Evolutionary conservation across 2,329 filamentous ascomycete species (phyloP), one percentile per base, ranked within the genome.

Genomic region (Gliomastix tumulicola): DNA sequence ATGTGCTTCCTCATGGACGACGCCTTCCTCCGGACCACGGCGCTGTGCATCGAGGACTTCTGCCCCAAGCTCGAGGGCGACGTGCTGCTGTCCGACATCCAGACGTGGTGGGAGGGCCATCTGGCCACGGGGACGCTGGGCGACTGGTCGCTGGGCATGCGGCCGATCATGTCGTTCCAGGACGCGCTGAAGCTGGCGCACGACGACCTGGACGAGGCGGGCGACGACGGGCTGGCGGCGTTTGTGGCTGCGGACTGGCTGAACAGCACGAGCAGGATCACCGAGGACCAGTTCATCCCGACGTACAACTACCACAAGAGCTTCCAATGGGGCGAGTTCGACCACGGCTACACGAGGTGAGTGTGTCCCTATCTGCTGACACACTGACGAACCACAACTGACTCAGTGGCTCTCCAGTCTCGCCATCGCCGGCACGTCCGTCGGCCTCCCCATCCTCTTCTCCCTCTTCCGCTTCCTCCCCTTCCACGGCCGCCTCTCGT

Each of bases 221-320:
- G 41, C 2, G 39, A 47, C 4, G 38, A 30, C 12, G 39, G 21
- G 11, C 32, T 57, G 13, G 51, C 55, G 6, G 40, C 44, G 10
- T 45, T 53, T 11, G 49, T 42, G 25, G 37, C 43, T 7, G 40
- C 43, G 2, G 38, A 46, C 7, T 49, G 52, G 1, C 43, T 63
- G 15, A 55, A 62, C 21, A 44, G 42, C 5, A 59, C 57, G 6
- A 59, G 56, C 40, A 49, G 57, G 22, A 41, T 62, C 9, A 28
- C 32, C 1, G 39, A 45, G 4, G 36, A 43, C 10, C 49, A 54
- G 30, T 62, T 54, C 54, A 49, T 53, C 37, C 37, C 46, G 11
- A 49, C 72, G 45, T 75, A 74, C 54, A 74, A 67, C 43, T 69
- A 68, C 35, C 65, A 71, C 56, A 47, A 65, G 9, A 67, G 71